Evolutionary conservation across 129 eudicot genomes (phyloP).

Genomic region (Saussurea involucrata): DNA sequence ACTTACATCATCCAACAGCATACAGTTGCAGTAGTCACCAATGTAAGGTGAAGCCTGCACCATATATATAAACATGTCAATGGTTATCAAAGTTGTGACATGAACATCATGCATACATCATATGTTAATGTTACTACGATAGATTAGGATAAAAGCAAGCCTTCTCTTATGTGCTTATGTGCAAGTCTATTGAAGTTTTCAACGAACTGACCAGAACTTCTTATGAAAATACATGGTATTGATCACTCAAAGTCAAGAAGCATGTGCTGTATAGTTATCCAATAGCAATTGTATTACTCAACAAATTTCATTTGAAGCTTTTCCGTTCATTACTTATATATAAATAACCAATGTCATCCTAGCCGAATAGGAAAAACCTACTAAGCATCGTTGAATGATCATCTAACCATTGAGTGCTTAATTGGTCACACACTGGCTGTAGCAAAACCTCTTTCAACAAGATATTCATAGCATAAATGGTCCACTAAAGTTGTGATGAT

Average conservation of each 20-base stretch:
- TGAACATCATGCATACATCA: neutral
- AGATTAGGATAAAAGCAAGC: neutral
- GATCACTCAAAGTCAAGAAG: neutral
- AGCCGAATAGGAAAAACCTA: neutral
- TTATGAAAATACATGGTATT: neutral
- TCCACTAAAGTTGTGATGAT: neutral
- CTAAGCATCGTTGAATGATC: neutral
- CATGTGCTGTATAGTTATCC: neutral
- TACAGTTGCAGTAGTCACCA: slow-evolving; percentile 75
- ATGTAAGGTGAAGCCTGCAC: slow-evolving; percentile 72
- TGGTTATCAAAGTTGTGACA: neutral
- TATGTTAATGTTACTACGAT: neutral
- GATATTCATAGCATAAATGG: neutral
- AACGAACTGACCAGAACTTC: neutral
- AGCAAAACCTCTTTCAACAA: neutral
- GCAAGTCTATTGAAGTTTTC: neutral
- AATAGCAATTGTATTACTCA: neutral
- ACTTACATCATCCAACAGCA: slow-evolving; percentile 98
- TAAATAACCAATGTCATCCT: neutral
- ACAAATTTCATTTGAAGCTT: neutral
- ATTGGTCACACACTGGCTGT: neutral
- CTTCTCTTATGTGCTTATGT: neutral
- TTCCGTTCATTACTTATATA: neutral
- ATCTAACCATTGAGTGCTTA: neutral
- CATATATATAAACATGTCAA: slow-evolving; percentile 4